Evolutionary conservation across 164 flowering plant species (phyloP), one percentile per base, ranked within the genome.

Genomic region (Vitis labrusca): DNA sequence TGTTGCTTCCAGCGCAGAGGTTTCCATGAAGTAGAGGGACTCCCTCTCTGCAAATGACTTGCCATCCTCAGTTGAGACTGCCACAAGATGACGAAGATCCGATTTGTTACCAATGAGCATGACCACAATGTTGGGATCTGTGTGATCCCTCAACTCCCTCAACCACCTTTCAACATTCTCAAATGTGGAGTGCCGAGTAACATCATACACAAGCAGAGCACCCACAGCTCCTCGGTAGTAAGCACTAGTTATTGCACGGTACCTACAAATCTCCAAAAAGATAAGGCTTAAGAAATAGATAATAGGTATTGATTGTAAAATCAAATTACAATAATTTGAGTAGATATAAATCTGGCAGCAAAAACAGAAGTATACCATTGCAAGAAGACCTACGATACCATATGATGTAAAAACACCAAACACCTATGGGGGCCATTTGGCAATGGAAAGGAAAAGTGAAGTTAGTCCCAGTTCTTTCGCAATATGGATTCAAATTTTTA

Each of bases 181-280:
- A 64, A 88, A 90, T 50, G 96, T 90, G 14, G 85, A 77, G 69
- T 90, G 93, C 17, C 93, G 79, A 17, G 94, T 89, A 62, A 89
- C 94, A 71, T 89, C 94, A 61, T 85, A 89, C 17, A 89, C 94
- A 10, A 89, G 91, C 13, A 88, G 71, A 50, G 92, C 92, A 13
- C 94, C 94, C 52, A 89, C 89, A 58, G 92, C 90, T 37, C 96
- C 96, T 65, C 93, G 77, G 68, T 90, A 90, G 75, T 90, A 90
- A 15, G 96, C 96, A 78, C 93, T 88, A 2, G 96, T 90, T 29
- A 90, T 90, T 66, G 96, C 96, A 55, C 96, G 90, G 78, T 90
- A 90, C 87, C 96, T 90, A 68, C 48, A 57, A 3, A 37, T 37
- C 44, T 37, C 44, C 44, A 37, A 37, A 37, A 37, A 16, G 30